These are phyloP conservation scores for Zygotorulaspora mrakii DNA, from an alignment of 1,139 yeast species.

Conservation along the genomic window DNA sequence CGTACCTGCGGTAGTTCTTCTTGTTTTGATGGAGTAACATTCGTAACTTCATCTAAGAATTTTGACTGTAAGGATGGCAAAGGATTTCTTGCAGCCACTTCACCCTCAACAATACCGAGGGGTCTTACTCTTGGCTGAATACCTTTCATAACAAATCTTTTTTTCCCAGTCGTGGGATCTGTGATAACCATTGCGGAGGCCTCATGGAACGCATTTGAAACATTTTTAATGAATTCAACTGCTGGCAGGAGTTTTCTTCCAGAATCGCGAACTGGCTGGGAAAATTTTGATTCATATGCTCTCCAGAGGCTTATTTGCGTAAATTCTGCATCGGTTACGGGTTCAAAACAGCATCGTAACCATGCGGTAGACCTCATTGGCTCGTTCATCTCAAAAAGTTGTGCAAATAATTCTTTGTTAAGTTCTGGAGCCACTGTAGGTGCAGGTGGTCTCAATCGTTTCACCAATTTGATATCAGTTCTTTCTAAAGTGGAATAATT, in stretches of 20 bases:
- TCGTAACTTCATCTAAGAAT: constrained; percentile 21
- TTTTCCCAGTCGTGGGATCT: constrained; percentile 54
- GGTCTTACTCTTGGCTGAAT: constrained; percentile 62
- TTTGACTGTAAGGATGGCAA: constrained; percentile 22
- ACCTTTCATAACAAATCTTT: constrained; percentile 88
- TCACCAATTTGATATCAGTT: constrained; percentile 43
- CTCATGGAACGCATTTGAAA: constrained; percentile 82
- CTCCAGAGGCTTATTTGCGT: constrained; percentile 97
- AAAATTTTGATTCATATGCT: constrained; percentile 84
- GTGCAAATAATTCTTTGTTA: constrained; percentile 54
- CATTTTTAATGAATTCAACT: constrained; percentile 93
- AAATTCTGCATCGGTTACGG: constrained; percentile 72
- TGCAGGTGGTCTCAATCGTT: constrained; percentile 46
- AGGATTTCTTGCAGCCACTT: constrained; percentile 21
- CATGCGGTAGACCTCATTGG: constrained; percentile 92
- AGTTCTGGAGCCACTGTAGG: constrained; percentile 61
- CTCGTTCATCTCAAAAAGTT: constrained; percentile 66
- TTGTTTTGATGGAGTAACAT: constrained; percentile 28
- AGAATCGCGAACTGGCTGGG: constrained; percentile 44
- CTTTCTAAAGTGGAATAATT: constrained; percentile 37
- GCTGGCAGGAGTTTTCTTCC: constrained; percentile 76
- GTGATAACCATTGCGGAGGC: constrained; percentile 90
- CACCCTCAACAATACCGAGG: constrained; percentile 40
- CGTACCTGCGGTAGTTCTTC: constrained; percentile 26
- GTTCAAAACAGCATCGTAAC: constrained; percentile 90